Conservation (phyloP, 345 rosid species). For the Triadica sebifera region DNA sequence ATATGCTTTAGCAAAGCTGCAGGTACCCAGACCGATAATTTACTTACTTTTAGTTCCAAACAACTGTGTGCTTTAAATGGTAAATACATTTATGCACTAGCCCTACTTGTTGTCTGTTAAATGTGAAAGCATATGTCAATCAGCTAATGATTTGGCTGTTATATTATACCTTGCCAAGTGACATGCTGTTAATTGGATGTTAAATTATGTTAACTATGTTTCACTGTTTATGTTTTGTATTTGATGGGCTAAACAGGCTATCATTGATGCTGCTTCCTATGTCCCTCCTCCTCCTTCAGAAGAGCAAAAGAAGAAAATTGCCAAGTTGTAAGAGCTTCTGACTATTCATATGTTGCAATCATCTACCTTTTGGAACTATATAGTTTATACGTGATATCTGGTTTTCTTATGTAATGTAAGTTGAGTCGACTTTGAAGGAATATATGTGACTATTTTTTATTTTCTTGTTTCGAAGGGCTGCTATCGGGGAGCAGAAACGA, state of each 20-base stretch:
- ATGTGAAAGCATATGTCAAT: not conserved
- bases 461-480: slow-evolving; percentile 56
- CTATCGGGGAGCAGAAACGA: slow-evolving; percentile 74
- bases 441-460: not conserved
- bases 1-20: slow-evolving; percentile 80
- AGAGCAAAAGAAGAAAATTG: slow-evolving; percentile 93
- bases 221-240: not conserved
- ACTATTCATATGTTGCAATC: not conserved
- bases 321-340: slow-evolving; percentile 52
- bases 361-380: not conserved
- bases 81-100: not conserved
- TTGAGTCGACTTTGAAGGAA: not conserved
- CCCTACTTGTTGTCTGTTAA: not conserved
- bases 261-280: slow-evolving; percentile 86
- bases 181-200: not conserved
- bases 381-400: not conserved
- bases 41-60: not conserved
- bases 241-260: slow-evolving; percentile 49
- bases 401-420: not conserved
- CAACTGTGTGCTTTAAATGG: not conserved
- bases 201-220: not conserved
- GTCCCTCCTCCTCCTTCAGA: slow-evolving; percentile 98
- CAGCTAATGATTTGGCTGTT: not conserved
- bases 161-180: not conserved
- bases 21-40: slow-evolving; percentile 44